Evolutionary conservation across 2,329 filamentous ascomycete genomes (phyloP).

Genomic region (Claviceps paspali): DNA sequence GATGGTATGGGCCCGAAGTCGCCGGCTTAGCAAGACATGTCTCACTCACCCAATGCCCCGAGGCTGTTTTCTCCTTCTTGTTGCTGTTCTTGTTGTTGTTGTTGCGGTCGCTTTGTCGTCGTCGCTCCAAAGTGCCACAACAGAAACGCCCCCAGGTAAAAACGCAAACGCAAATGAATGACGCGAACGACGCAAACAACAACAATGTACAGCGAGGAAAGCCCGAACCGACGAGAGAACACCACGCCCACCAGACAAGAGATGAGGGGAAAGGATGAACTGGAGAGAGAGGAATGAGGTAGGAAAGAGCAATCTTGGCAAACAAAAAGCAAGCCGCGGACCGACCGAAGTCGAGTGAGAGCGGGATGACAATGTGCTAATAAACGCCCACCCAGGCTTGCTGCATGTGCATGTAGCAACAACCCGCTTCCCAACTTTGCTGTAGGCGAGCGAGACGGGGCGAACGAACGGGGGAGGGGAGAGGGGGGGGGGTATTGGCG

Average conservation of each 20-base stretch:
- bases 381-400: background rate
- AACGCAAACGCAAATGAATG: slow-evolving; percentile 3
- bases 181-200: no score
- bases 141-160: slow-evolving; percentile 1
- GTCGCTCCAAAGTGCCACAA: slow-evolving; percentile 2
- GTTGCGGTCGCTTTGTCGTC: background rate
- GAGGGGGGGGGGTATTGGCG: no score
- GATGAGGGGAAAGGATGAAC: background rate
- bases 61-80: background rate
- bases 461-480: no score
- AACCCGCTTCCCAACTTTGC: no score
- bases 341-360: no score
- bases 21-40: background rate
- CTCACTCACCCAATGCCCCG: background rate
- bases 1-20: background rate
- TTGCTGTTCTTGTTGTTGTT: background rate
- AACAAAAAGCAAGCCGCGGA: no score
- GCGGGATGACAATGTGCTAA: background rate
- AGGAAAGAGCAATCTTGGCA: background rate
- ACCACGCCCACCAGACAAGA: no score
- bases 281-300: no score
- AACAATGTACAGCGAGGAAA: background rate
- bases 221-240: no score
- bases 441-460: no score
- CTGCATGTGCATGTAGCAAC: no score